Conservation (phyloP, 495 filamentous ascomycete species). For the Podospora fimiseda region DNA sequence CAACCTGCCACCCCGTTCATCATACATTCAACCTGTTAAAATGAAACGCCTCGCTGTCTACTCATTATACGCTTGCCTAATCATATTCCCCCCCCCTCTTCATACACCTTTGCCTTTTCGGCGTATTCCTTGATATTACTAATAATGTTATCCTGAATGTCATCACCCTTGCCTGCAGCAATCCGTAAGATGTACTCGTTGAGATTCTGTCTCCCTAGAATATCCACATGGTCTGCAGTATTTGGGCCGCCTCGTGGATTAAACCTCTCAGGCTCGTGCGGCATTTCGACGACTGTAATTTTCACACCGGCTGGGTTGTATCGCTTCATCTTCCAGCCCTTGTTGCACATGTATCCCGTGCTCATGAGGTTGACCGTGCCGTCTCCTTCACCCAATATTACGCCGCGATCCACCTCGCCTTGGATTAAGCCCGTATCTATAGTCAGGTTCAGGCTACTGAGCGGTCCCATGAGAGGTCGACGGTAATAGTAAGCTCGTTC, state of each 20-base stretch:
- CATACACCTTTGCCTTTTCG: conserved; percentile 65
- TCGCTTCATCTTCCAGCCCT: conserved; percentile 86
- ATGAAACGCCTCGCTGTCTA: not conserved
- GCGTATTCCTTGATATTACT: conserved; percentile 78
- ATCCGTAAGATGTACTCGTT: conserved; percentile 88
- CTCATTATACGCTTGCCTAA: not conserved
- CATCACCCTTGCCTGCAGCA: conserved; percentile 77
- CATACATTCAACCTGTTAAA: too few species aligned
- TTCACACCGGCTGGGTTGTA: conserved; percentile 83
- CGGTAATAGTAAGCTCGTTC: conserved; percentile 90
- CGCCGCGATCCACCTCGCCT: conserved; percentile 72
- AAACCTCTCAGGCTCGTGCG: conserved; percentile 89
- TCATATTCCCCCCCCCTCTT: conserved; percentile 25
- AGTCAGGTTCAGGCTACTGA: conserved; percentile 69
- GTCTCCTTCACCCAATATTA: conserved; percentile 89
- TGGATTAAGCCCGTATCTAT: conserved; percentile 75
- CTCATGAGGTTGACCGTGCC: conserved; percentile 88
- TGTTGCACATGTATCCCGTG: conserved; percentile 91
- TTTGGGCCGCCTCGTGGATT: conserved; percentile 88
- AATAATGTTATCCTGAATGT: conserved; percentile 68
- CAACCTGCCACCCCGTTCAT: too few species aligned
- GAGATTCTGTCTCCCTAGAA: conserved; percentile 77
- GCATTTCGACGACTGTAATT: conserved; percentile 89
- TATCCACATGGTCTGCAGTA: conserved; percentile 96
- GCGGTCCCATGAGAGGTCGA: conserved; percentile 55